Conservation (phyloP, 2,329 filamentous ascomycete genomes). For the Bimuria novae-zelandiae region DNA sequence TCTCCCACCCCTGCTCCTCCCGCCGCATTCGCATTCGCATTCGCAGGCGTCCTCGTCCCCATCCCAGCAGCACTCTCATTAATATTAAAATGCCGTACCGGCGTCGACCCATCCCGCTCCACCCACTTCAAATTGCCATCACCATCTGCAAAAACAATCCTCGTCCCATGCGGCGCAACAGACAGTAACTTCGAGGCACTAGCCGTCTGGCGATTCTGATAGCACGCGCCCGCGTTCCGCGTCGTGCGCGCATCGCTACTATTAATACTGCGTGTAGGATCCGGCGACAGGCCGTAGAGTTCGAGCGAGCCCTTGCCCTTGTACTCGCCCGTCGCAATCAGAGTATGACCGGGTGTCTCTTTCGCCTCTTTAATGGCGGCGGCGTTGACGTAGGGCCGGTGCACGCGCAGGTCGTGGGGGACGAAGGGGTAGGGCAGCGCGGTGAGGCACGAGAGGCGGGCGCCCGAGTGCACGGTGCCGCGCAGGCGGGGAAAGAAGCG, state of each 20-base stretch:
- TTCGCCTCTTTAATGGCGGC: slow-evolving; percentile 62
- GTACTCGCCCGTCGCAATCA: slow-evolving; percentile 87
- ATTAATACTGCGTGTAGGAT: slow-evolving; percentile 35
- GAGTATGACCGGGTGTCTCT: slow-evolving; percentile 60
- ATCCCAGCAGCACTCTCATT: slow-evolving; percentile 51
- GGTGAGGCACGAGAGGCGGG: slow-evolving; percentile 73
- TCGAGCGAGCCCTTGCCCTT: slow-evolving; percentile 90
- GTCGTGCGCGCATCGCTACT: slow-evolving; percentile 35
- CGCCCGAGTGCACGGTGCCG: slow-evolving; percentile 82
- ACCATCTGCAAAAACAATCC: slow-evolving; percentile 82
- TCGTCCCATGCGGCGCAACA: slow-evolving; percentile 78
- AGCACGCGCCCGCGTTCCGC: slow-evolving; percentile 49
- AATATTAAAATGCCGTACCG: slow-evolving; percentile 62
- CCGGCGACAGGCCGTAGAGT: slow-evolving; percentile 69
- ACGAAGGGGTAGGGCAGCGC: slow-evolving; percentile 71
- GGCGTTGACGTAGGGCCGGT: slow-evolving; percentile 58
- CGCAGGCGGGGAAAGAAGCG: slow-evolving; percentile 80
- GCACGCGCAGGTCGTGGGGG: slow-evolving; percentile 64
- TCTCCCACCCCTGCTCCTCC: slow-evolving; percentile 42
- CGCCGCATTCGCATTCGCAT: slow-evolving; percentile 4
- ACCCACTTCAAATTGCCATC: slow-evolving; percentile 88
- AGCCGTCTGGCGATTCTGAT: slow-evolving; percentile 77
- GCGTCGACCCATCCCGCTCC: slow-evolving; percentile 74
- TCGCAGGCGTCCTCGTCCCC: too few species aligned
- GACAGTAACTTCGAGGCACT: slow-evolving; percentile 80